phyloP scores from a whole-genome alignment of 1,139 yeast genomes.

The Saccharomyces hybrid region DNA sequence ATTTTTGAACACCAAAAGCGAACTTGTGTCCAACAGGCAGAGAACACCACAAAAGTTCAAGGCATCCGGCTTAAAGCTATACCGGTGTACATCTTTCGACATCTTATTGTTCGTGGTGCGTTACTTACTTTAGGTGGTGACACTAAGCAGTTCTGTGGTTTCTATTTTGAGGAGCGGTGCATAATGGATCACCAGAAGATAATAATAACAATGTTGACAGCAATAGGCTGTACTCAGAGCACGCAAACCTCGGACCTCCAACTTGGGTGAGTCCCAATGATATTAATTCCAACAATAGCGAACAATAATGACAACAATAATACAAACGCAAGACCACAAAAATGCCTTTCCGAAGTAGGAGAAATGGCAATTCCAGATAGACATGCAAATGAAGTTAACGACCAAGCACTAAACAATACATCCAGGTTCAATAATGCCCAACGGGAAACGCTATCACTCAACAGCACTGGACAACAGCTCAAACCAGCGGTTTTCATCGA shows the following conservation, averaged over 20 bases:
- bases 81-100: background rate
- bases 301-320: background rate
- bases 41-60: background rate
- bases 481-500: background rate
- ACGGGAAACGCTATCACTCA: background rate
- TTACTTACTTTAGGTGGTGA: background rate
- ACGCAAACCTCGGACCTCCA: background rate
- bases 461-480: background rate
- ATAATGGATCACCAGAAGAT: background rate
- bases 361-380: background rate
- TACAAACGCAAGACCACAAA: background rate
- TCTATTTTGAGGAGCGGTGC: background rate
- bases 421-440: background rate
- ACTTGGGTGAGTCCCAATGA: background rate
- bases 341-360: background rate
- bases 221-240: background rate
- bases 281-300: background rate
- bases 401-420: background rate
- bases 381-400: background rate
- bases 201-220: background rate
- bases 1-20: background rate
- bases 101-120: background rate
- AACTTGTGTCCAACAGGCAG: background rate
- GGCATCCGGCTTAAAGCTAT: background rate
- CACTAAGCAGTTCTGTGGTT: background rate